Base-by-base conservation (phyloP, 2,329 filamentous ascomycete species). In the Aspergillus unguis region DNA sequence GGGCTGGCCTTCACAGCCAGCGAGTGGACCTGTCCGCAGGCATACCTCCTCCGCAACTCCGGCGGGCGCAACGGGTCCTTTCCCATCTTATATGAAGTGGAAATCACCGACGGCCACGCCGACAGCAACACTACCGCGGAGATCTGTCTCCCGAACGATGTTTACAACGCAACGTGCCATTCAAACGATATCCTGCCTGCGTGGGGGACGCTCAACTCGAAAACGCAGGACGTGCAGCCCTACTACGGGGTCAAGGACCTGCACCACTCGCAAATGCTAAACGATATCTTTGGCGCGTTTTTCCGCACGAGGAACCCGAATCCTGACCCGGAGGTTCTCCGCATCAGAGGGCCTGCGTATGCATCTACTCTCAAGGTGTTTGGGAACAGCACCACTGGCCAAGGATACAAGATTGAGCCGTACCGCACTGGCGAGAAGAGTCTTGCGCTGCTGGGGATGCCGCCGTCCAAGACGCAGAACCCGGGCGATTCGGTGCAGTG, bases 151-250 rank as follows among this genome's bases (percentile, higher is more conserved):
- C 64, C 64, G 5, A 65, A 65, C 53, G 26, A 25, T 3, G 32
- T 42, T 41, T 63, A 60, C 53, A 67, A 66, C 38, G 64, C 64
- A 2, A 62, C 61, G 8, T 67, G 64, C 48, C 64, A 67, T 41
- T 33, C 64, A 4, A 54, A 60, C 4, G 64, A 67, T 27, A 56
- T 63, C 5, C 56, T 67, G 3, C 64, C 57, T 4, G 58, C 60
- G 37, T 67, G 64, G 64, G 64, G 64, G 4, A 66, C 57, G 1
- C 48, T 66, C 6, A 64, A 65, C 42, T 50, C 44, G 48, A 65
- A 65, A 41, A 62, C 58, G 2, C 9, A 53, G 11, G 47, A 58
- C 17, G 63, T 66, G 5, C 45, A 44, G n/a, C 61, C 60, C 1
- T 66, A 66, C 51, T 63, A 61, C 25, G 29, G 45, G n/a, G 25